Base-by-base conservation (phyloP, 2,329 filamentous ascomycete genomes). In the Pseudonectria buxi region DNA sequence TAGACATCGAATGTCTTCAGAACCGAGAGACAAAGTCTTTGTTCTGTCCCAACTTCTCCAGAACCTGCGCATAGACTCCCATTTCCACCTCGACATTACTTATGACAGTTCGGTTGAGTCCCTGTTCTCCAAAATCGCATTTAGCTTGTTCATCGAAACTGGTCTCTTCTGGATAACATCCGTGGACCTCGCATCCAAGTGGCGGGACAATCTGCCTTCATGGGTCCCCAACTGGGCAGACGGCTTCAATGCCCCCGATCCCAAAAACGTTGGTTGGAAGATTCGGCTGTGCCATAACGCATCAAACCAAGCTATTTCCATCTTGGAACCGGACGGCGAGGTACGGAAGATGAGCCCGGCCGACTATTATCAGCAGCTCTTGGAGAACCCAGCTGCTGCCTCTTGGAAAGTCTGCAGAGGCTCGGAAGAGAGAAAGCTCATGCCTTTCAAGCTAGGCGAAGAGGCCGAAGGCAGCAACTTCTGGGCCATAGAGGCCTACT, bases 171-270 rank as follows among this genome's bases (percentile, higher is more conserved):
- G 45, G 45, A 30, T 49, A 28, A 47, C 39, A 4, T 46, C 43
- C 6, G 30, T 33, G 1, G 46, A 49, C 14, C 34, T 49, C 6
- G 26, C 33, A 2, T 37, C 38, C 9, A 47, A 47, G n/a, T 43
- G 35, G 14, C 32, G 40, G 26, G 40, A 46, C 12, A 38, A 38
- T 7, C 42, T 47, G n/a, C 46, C 46, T 2, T 47, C 46, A 1
- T 49, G 46, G 46, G 43, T 46, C 7, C 46, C 46, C 12, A 47
- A 47, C 31, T 49, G 46, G 46, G 27, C 33, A 3, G 46, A 46
- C 15, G 38, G 35, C 4, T 46, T 47, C 31, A 26, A 25, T 12
- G 30, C 14, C 6, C 36, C 33, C 7, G 35, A 46, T 16, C 24
- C 34, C 6, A 26, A 33, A 6, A 34, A 16, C 11, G 11, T 33